A percentile compares a stretch with the other conserved stretches of the same genome.
Evolutionary conservation across 2,329 filamentous ascomycete genomes (phyloP).

Genomic region (Diaporthe amygdali): DNA sequence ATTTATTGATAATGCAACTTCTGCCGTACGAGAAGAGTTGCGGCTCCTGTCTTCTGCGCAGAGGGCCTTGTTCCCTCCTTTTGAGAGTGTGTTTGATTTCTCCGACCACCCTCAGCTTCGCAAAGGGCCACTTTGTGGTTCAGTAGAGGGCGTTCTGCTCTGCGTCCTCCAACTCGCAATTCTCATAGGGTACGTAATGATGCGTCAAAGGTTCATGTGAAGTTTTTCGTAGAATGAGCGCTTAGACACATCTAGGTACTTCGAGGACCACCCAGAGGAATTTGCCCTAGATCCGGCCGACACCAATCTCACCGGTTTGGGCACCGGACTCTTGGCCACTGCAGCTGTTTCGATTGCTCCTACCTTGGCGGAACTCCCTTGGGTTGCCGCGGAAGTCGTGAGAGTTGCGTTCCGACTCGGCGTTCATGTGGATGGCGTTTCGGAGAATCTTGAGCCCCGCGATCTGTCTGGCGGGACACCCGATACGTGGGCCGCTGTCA

Average conservation of each 20-base stretch:
- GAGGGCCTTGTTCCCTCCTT: conserved; percentile 38
- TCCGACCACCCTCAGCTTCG: conserved; percentile 41
- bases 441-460: conserved; percentile 45
- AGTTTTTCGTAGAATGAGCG: neutral
- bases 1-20: conserved; percentile 47
- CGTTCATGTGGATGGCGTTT: conserved; percentile 47
- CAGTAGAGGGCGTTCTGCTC: conserved; percentile 51
- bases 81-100: conserved; percentile 42
- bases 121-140: conserved; percentile 44
- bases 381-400: conserved; percentile 46
- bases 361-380: conserved; percentile 43
- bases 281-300: conserved; percentile 31
- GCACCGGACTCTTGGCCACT: conserved; percentile 49
- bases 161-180: conserved; percentile 43
- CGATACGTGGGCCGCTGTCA: conserved; percentile 48
- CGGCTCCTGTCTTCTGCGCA: conserved; percentile 34
- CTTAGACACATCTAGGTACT: neutral
- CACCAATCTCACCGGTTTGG: conserved; percentile 44
- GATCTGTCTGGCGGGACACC: conserved; percentile 21
- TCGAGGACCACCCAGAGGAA: conserved; percentile 17
- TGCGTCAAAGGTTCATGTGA: neutral
- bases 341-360: conserved; percentile 47
- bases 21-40: conserved; percentile 45
- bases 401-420: conserved; percentile 52
- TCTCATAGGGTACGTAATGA: conserved; percentile 47